phyloP scores from a whole-genome alignment of 1,284 basidiomycete genomes.

The Melampsora americana region DNA sequence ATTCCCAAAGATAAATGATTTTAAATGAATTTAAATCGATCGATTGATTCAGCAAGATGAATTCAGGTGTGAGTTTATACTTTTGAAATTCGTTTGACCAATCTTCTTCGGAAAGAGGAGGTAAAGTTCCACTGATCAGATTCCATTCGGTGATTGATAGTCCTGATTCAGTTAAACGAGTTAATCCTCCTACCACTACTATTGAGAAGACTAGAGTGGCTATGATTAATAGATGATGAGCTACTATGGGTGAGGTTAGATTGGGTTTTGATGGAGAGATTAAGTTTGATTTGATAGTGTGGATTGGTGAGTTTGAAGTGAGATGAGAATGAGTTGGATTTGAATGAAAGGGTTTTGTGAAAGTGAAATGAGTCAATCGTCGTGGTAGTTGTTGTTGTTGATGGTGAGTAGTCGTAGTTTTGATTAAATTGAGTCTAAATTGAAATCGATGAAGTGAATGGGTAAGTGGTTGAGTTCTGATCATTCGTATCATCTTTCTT shows the following conservation, averaged over 20 bases:
- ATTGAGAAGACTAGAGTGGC: conserved; percentile 83
- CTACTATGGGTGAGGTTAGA: conserved; percentile 61
- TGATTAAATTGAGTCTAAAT: no score
- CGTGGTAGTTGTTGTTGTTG: no score
- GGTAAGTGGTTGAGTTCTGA: no score
- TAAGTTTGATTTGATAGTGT: no score
- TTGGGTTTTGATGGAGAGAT: no score
- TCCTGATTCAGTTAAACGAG: conserved; percentile 93
- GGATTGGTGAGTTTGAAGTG: no score
- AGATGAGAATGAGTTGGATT: no score
- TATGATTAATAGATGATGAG: conserved; percentile 74
- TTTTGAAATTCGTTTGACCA: conserved; percentile 92
- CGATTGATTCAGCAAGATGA: conserved; percentile 78
- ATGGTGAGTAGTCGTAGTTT: no score
- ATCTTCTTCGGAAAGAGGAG: conserved; percentile 70
- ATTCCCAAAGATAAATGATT: conserved; percentile 97
- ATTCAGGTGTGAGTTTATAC: conserved; percentile 93
- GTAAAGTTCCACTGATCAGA: conserved; percentile 82
- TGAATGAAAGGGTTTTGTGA: no score
- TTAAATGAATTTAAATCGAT: conserved; percentile 90
- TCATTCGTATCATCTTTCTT: no score
- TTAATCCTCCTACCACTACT: conserved; percentile 92
- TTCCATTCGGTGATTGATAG: conserved; percentile 98
- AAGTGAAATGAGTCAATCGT: no score
- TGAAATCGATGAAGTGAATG: no score